These are phyloP conservation scores for Penicillium verrucosum DNA, from an alignment of 2,329 filamentous ascomycete genomes.

Conservation along the genomic window DNA sequence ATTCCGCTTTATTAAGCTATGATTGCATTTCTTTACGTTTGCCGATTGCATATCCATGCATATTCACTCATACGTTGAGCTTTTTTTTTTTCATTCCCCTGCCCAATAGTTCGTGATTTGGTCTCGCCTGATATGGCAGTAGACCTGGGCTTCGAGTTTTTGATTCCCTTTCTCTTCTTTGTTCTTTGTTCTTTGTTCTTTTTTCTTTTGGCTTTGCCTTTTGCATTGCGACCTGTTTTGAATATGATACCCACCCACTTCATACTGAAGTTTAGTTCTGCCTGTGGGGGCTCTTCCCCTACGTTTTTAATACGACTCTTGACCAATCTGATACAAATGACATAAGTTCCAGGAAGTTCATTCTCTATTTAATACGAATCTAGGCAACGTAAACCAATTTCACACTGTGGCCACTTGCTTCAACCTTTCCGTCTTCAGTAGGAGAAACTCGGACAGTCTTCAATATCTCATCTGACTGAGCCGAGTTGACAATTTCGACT, in stretches of 20 bases:
- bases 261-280: constrained; percentile 9
- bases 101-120: background rate
- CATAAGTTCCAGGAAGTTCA: background rate
- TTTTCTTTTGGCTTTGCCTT: constrained; percentile 13
- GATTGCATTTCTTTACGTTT: background rate
- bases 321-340: constrained; percentile 5
- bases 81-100: background rate
- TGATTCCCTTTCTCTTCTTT: background rate
- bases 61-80: background rate
- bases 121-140: background rate
- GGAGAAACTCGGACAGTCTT: constrained; percentile 21
- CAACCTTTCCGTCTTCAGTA: constrained; percentile 14
- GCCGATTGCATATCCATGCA: constrained; percentile 1
- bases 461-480: constrained; percentile 25
- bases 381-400: constrained; percentile 22
- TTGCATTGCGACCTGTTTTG: constrained; percentile 12
- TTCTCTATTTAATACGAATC: background rate
- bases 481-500: constrained; percentile 29
- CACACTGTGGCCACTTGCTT: constrained; percentile 20
- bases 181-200: background rate
- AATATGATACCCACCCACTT: constrained; percentile 26
- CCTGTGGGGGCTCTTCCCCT: background rate
- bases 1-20: constrained; percentile 6
- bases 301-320: constrained; percentile 4
- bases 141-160: background rate